phyloP scores from a whole-genome alignment of 306 rosid species.

The Castanospermum australe region DNA sequence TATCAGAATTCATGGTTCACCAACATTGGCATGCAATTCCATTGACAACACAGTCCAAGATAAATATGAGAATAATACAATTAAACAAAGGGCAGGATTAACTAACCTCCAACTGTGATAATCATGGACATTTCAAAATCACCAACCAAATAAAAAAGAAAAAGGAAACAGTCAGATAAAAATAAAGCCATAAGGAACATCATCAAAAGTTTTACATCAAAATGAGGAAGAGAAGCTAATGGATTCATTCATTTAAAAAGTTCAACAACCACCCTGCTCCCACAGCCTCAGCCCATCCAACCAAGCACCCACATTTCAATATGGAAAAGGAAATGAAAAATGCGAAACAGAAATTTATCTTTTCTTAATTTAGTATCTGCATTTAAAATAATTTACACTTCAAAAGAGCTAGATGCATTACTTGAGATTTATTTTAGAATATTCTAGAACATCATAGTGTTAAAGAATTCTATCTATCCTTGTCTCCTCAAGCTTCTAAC shows the following conservation, averaged over 20 bases:
- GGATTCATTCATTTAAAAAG: background rate
- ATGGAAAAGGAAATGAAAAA: constrained; percentile 8
- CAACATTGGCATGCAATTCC: constrained; percentile 31
- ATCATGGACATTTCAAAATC: constrained; percentile 30
- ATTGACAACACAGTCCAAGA: background rate
- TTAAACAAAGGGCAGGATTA: constrained; percentile 6
- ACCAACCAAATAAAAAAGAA: constrained; percentile 18
- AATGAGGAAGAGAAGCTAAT: background rate
- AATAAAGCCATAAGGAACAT: background rate
- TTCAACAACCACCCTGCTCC: background rate
- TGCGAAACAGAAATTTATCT: background rate
- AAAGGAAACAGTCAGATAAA: constrained; percentile 24
- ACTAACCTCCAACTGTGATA: constrained; percentile 77
- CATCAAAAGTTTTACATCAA: background rate
- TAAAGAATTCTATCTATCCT: background rate
- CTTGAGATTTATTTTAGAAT: background rate
- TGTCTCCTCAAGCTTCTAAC: background rate
- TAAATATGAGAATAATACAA: background rate
- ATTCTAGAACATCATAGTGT: background rate
- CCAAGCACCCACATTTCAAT: background rate
- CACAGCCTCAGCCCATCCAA: background rate
- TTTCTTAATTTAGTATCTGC: background rate
- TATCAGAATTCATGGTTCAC: constrained; percentile 39
- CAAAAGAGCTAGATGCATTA: background rate
- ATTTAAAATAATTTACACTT: background rate